Evolutionary conservation across 2,329 filamentous ascomycete genomes (phyloP).

Genomic region (Hymenoscyphus salicellus): DNA sequence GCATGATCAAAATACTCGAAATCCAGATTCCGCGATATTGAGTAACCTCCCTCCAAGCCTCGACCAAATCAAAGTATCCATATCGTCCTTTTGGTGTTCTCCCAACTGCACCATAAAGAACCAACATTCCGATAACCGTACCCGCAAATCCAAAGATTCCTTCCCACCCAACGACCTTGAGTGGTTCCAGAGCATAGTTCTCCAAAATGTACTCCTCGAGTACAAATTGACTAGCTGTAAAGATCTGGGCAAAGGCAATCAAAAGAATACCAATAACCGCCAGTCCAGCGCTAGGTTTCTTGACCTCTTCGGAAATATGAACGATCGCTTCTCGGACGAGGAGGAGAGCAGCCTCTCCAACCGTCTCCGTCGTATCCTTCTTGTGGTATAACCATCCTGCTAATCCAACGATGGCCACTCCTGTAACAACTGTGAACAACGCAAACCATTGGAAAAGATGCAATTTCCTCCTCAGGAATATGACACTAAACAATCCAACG

Average conservation of each 20-base stretch:
- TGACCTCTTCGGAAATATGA: constrained; percentile 41
- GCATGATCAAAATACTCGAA: constrained; percentile 88
- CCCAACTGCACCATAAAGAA: constrained; percentile 76
- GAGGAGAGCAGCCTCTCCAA: constrained; percentile 37
- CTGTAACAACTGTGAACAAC: constrained; percentile 79
- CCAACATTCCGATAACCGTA: constrained; percentile 73
- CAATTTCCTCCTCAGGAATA: constrained; percentile 79
- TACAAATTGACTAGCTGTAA: constrained; percentile 95
- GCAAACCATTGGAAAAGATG: constrained; percentile 90
- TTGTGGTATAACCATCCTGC: constrained; percentile 80
- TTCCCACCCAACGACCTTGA: constrained; percentile 94
- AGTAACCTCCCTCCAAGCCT: constrained; percentile 80
- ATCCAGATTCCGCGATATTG: constrained; percentile 67
- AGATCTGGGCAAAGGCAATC: constrained; percentile 92
- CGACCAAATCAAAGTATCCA: constrained; percentile 86
- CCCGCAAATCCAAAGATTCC: constrained; percentile 84
- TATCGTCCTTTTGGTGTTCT: constrained; percentile 68
- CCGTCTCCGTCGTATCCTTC: constrained; percentile 33
- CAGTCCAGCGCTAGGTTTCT: constrained; percentile 56
- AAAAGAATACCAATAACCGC: constrained; percentile 81
- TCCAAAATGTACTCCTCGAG: constrained; percentile 91
- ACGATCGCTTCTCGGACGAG: constrained; percentile 43
- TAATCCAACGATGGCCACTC: constrained; percentile 85
- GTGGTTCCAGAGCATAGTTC: constrained; percentile 67
- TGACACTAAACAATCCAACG: constrained; percentile 89